Evolutionary conservation across 495 filamentous ascomycete genomes (phyloP), one percentile per base, ranked within the genome.

Genomic region (Friedmanniomyces simplex): DNA sequence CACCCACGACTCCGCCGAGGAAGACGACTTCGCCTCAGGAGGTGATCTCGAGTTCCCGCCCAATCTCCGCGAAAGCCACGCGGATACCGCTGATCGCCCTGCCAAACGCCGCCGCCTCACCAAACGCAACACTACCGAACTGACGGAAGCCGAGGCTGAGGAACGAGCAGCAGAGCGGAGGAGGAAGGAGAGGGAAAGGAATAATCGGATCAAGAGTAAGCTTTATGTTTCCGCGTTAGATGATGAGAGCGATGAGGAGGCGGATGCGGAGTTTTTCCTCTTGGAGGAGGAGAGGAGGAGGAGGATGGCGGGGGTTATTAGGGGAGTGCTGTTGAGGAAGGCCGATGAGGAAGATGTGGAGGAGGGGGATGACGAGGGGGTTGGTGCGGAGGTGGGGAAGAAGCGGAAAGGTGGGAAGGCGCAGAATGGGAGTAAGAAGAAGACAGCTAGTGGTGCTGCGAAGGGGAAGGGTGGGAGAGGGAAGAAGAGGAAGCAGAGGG

Each of bases 161-260:
- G 75, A 77, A 52, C 71, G 74, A 32, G 77, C 79, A 55, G 61
- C 57, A 30, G 68, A 66, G 57, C 52, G 42, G 45, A 48, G 62
- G 63, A 66, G 60, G 39, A 63, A 69, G 60, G 66, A 74, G 52
- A 57, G 63, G n/a, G 72, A 74, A 56, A 76, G 87, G 67, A 75
- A 79, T 55, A 74, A 74, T 20, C 85, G 85, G 67, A 87, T 95
- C 68, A 96, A 96, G 76, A 90, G 85, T 66, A 81, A 81, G 20
- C 69, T 91, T 39, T 94, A 82, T 68, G 85, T 98, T 36, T 77
- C 84, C 59, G 79, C 82, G 36, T 87, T 83, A 59, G 89, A 93
- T 54, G 88, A 94, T 59, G 81, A 76, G n/a, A 85, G 86, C 53
- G 82, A 77, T 61, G 79, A 77, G 34, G 82, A 85, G 50, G 73